Percentiles rank a stretch among this genome's conserved stretches.
These are phyloP conservation scores for Mortierella sp. DNA, from an alignment of 371 early-diverging fungal species.

Conservation along the genomic window DNA sequence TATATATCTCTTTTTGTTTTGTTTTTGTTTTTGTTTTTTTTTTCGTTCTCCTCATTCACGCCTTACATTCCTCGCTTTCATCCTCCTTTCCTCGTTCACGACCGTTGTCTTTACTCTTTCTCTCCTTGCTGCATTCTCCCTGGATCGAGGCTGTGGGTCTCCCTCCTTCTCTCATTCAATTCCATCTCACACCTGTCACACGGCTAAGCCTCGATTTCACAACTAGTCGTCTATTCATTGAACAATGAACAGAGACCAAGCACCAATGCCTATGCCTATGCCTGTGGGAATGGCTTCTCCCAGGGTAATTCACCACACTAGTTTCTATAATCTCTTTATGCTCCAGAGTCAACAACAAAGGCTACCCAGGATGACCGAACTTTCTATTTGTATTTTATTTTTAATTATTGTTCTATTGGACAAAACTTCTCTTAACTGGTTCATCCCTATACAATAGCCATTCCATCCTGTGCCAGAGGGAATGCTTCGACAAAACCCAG, in stretches of 20 bases:
- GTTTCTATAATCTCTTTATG: not conserved
- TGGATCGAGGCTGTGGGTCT: not conserved
- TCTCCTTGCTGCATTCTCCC: not conserved
- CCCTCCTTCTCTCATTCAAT: constrained; percentile 1
- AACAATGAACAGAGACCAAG: constrained; percentile 5
- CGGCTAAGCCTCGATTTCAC: not conserved
- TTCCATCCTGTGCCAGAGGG: constrained; percentile 17
- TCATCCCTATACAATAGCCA: constrained; percentile 13
- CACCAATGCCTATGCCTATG: constrained; percentile 2
- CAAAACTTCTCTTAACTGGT: not conserved
- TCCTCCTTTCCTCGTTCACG: not conserved
- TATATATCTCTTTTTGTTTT: not conserved
- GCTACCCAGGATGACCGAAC: not conserved
- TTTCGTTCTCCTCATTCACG: not conserved
- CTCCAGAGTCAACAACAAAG: too few relatives aligned
- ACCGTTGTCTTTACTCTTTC: not conserved
- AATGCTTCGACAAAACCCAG: constrained; percentile 27
- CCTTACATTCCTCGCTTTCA: not conserved
- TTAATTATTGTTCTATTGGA: not conserved
- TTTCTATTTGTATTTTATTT: too few relatives aligned
- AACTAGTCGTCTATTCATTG: not conserved
- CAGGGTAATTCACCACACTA: constrained; percentile 3
- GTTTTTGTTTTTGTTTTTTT: not conserved
- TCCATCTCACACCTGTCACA: not conserved
- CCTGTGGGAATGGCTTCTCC: constrained; percentile 10